phyloP scores from a whole-genome alignment of 176 grass and related monocot genomes.

The Calamus simplicifolius region DNA sequence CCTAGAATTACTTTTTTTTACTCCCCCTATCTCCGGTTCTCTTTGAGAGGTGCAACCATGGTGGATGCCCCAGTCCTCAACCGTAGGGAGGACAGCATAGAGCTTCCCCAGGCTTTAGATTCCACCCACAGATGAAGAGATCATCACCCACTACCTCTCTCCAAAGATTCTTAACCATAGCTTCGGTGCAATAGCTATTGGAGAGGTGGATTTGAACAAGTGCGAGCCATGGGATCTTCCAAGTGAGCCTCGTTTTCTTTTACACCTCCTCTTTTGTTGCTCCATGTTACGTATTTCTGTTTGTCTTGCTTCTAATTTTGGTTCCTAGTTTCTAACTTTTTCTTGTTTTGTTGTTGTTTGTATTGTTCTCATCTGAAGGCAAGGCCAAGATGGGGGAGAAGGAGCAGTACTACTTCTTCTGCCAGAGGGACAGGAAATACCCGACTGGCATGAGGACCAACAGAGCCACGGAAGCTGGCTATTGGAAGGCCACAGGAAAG shows the following conservation, averaged over 20 bases:
- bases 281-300: background rate
- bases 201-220: constrained; percentile 97
- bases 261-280: background rate
- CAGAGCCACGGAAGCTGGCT: constrained; percentile 70
- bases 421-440: constrained; percentile 93
- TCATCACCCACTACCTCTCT: constrained; percentile 80
- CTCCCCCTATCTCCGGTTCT: too few species aligned
- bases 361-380: constrained; percentile 13
- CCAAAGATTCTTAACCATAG: constrained; percentile 40
- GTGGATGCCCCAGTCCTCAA: background rate
- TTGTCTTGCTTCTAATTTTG: background rate
- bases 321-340: background rate
- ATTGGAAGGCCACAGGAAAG: constrained; percentile 99
- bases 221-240: constrained; percentile 93
- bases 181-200: constrained; percentile 59
- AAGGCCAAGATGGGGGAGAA: constrained; percentile 89
- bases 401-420: constrained; percentile 90
- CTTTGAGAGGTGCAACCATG: too few species aligned
- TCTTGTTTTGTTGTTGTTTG: background rate
- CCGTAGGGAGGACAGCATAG: constrained; percentile 41
- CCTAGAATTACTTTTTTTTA: too few species aligned
- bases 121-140: constrained; percentile 97
- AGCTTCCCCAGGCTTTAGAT: constrained; percentile 90
- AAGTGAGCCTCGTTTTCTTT: constrained; percentile 23
- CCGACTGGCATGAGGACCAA: constrained; percentile 88